phyloP scores from a whole-genome alignment of 257 asterid genomes.

The Galeopsis tetrahit region DNA sequence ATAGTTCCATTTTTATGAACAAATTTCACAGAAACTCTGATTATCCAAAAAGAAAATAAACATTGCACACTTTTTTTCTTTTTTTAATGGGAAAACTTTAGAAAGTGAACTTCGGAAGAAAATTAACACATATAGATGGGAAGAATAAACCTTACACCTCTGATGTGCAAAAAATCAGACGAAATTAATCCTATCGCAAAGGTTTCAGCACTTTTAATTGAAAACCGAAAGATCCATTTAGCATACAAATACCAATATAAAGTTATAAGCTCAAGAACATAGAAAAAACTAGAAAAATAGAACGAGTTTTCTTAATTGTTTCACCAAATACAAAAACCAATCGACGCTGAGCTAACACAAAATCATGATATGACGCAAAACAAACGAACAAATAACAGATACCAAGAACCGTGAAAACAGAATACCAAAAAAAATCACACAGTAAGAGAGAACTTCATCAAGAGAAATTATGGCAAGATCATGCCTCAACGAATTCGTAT shows the following conservation, averaged over 20 bases:
- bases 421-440: background rate
- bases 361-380: background rate
- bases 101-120: background rate
- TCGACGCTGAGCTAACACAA: background rate
- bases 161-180: background rate
- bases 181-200: background rate
- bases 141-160: background rate
- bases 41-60: background rate
- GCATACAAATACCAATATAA: background rate
- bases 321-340: slow-evolving; percentile 13
- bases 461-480: background rate
- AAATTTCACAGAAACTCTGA: background rate
- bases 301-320: background rate
- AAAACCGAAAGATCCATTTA: background rate
- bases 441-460: background rate
- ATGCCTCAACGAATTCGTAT: background rate
- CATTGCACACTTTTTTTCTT: background rate
- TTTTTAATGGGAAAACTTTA: background rate
- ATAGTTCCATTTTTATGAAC: background rate
- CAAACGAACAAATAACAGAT: background rate
- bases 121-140: background rate
- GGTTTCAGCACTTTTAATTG: background rate
- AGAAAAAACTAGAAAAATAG: too few relatives aligned
- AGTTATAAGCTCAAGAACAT: background rate
- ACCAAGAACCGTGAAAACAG: background rate